These are phyloP conservation scores for Gynostemma pentaphyllum DNA, from an alignment of 306 rosid genomes.

Conservation along the genomic window DNA sequence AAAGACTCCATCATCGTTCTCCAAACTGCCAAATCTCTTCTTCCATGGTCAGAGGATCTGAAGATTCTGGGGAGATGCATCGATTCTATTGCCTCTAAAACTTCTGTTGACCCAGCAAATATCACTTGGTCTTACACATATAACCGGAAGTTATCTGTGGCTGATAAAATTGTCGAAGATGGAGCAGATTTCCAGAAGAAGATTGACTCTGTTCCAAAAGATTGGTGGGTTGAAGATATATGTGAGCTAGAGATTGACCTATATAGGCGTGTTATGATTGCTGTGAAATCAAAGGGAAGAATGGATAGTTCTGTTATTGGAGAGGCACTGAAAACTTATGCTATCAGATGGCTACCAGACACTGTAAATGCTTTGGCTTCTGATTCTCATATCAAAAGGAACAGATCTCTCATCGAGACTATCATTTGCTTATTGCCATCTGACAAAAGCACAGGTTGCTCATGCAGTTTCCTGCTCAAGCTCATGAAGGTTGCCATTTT, in stretches of 20 bases:
- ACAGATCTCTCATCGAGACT: conserved; percentile 77
- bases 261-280: conserved; percentile 67
- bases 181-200: conserved; percentile 31
- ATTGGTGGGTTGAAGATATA: conserved; percentile 99
- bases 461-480: conserved; percentile 76
- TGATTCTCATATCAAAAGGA: conserved; percentile 51
- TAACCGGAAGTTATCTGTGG: conserved; percentile 61
- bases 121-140: conserved; percentile 89
- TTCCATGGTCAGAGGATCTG: conserved; percentile 90
- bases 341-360: conserved; percentile 84
- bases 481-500: conserved; percentile 74
- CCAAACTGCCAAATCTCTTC: conserved; percentile 73
- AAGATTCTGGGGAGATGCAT: conserved; percentile 87
- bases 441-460: conserved; percentile 51
- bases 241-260: conserved; percentile 92
- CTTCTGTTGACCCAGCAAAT: conserved; percentile 66
- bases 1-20: conserved; percentile 93
- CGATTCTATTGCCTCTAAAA: conserved; percentile 89
- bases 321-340: conserved; percentile 83
- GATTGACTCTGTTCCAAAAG: conserved; percentile 60
- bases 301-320: conserved; percentile 86
- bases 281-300: conserved; percentile 88
- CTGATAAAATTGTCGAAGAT: conserved; percentile 48
- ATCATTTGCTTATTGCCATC: conserved; percentile 72
- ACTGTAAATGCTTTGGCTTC: conserved; percentile 75